Conservation (phyloP, 2,329 filamentous ascomycete species). For the Neofusicoccum laricinum region DNA sequence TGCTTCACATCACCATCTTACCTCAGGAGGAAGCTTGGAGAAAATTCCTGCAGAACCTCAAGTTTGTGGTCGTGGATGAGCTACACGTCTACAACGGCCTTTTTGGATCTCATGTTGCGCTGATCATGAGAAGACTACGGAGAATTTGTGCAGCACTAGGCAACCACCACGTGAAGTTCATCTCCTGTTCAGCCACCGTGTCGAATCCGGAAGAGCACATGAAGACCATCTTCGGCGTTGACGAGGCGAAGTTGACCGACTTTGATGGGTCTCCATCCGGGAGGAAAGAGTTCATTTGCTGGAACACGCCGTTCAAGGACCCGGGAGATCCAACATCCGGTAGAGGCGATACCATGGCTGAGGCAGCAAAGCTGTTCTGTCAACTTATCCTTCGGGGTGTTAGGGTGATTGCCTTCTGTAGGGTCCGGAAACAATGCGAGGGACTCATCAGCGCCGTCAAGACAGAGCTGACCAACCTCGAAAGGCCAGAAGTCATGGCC, state of each 20-base stretch:
- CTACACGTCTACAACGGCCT: slow-evolving; percentile 95
- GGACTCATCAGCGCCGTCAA: slow-evolving; percentile 76
- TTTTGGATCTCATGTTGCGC: slow-evolving; percentile 88
- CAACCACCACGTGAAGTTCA: slow-evolving; percentile 80
- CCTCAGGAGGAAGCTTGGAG: slow-evolving; percentile 91
- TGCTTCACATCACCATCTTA: slow-evolving; percentile 91
- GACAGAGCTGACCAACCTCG: slow-evolving; percentile 69
- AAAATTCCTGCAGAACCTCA: slow-evolving; percentile 80
- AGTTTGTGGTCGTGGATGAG: slow-evolving; percentile 81
- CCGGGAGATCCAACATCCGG: slow-evolving; percentile 83
- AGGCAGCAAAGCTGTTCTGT: slow-evolving; percentile 88
- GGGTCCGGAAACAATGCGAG: slow-evolving; percentile 85
- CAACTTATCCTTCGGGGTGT: slow-evolving; percentile 85
- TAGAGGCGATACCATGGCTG: slow-evolving; percentile 74
- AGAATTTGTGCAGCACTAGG: slow-evolving; percentile 88
- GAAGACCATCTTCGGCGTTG: slow-evolving; percentile 86
- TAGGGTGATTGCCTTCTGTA: slow-evolving; percentile 88
- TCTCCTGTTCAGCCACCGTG: slow-evolving; percentile 95
- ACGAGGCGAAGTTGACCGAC: slow-evolving; percentile 77
- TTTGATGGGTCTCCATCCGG: slow-evolving; percentile 92
- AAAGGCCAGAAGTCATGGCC: slow-evolving; percentile 69
- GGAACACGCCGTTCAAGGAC: slow-evolving; percentile 95
- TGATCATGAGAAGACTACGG: slow-evolving; percentile 87
- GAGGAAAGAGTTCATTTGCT: slow-evolving; percentile 91
- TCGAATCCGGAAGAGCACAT: slow-evolving; percentile 92